phyloP scores from a whole-genome alignment of 2,329 filamentous ascomycete genomes.

The Macrophomina phaseolina region DNA sequence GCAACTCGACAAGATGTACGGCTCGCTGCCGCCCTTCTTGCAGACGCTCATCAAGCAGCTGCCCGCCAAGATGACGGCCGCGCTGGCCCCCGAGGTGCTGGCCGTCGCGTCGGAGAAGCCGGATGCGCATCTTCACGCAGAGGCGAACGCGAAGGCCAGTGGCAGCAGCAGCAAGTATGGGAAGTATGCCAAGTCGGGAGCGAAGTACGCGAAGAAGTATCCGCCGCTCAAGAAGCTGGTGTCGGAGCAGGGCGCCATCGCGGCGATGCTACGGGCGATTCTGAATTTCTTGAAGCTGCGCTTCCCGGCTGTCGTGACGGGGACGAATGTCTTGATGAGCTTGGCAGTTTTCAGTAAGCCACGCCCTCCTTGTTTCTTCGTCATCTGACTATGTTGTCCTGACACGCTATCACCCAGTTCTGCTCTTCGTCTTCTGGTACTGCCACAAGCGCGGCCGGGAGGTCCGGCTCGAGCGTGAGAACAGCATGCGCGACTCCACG shows the following conservation, averaged over 20 bases:
- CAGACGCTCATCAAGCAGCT: conserved; percentile 86
- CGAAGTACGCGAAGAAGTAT: conserved; percentile 70
- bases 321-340: conserved; percentile 90
- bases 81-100: conserved; percentile 79
- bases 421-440: conserved; percentile 96
- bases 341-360: conserved; percentile 83
- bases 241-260: conserved; percentile 84
- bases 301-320: conserved; percentile 84
- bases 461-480: conserved; percentile 72
- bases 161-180: background rate
- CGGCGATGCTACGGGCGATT: conserved; percentile 85
- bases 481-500: conserved; percentile 37
- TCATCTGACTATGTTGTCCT: background rate
- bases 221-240: conserved; percentile 79
- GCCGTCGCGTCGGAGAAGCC: conserved; percentile 76
- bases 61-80: conserved; percentile 78
- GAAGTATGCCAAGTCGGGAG: conserved; percentile 42
- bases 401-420: conserved; percentile 54
- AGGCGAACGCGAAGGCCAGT: conserved; percentile 29
- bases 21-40: conserved; percentile 74
- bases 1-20: conserved; percentile 68
- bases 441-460: conserved; percentile 95
- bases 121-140: conserved; percentile 39
- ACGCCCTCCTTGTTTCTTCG: background rate
- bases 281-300: conserved; percentile 84